These are phyloP conservation scores for Tolypocladium endophyticum DNA, from an alignment of 2,329 filamentous ascomycete species.

Conservation along the genomic window DNA sequence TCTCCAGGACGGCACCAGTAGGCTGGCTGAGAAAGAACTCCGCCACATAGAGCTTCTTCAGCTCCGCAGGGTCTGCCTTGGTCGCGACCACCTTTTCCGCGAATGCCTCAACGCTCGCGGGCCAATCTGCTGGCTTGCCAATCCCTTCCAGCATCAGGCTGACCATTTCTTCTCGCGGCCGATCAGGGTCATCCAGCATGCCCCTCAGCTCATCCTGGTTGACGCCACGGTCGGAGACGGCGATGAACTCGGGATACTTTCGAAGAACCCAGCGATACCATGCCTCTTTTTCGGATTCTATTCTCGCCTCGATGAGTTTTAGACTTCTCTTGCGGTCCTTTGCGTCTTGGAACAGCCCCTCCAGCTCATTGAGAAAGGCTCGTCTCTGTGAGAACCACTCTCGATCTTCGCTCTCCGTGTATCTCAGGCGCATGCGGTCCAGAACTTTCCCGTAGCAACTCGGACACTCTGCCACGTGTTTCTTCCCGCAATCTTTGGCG, in stretches of 20 bases:
- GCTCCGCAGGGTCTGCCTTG: constrained; percentile 17
- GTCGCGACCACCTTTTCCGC: constrained; percentile 20
- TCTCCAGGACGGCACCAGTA: constrained; percentile 20
- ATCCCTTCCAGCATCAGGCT: constrained; percentile 24
- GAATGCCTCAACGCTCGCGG: constrained; percentile 20
- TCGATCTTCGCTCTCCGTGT: constrained; percentile 19
- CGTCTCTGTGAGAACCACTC: constrained; percentile 44
- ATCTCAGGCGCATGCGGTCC: constrained; percentile 29
- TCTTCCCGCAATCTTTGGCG: constrained; percentile 28
- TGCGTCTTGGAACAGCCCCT: constrained; percentile 36
- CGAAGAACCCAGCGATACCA: constrained; percentile 40
- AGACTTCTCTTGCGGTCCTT: constrained; percentile 31
- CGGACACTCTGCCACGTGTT: constrained; percentile 32
- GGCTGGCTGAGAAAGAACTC: constrained; percentile 29
- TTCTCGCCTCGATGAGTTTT: constrained; percentile 35
- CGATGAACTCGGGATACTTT: constrained; percentile 26
- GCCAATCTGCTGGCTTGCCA: constrained; percentile 21
- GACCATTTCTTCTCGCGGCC: constrained; percentile 24
- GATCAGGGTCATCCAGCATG: constrained; percentile 26
- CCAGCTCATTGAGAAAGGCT: constrained; percentile 38
- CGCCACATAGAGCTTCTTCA: constrained; percentile 27
- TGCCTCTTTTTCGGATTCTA: constrained; percentile 39
- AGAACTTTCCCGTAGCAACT: constrained; percentile 38
- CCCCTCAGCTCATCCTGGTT: constrained; percentile 21
- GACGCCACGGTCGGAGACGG: constrained; percentile 16